A percentile compares a stretch with the other conserved stretches of the same genome.
phyloP scores from a whole-genome alignment of 805 yeast species.

The Yueomyces sinensis region DNA sequence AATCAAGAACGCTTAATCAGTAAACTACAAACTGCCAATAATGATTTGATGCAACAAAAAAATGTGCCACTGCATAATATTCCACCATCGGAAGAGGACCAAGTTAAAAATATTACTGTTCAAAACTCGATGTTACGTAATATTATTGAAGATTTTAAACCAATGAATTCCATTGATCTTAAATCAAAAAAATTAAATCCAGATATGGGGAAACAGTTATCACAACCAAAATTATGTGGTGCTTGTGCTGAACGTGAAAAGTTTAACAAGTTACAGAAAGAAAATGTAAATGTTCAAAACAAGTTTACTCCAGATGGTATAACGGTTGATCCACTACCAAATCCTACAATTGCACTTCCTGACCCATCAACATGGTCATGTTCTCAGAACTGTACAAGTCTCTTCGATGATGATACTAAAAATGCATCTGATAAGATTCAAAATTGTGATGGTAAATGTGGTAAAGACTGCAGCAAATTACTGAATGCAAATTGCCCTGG shows the following conservation, averaged over 20 bases:
- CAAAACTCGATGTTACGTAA: neutral
- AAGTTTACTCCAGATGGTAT: neutral
- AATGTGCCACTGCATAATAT: neutral
- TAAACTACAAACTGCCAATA: slow-evolving; percentile 25
- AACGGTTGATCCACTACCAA: neutral
- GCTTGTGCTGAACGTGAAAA: neutral
- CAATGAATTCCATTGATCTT: slow-evolving; percentile 46
- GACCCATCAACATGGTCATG: slow-evolving; percentile 1
- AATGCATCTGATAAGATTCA: neutral
- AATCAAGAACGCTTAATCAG: too few relatives aligned
- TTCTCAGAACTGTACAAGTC: slow-evolving; percentile 1
- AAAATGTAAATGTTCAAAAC: neutral
- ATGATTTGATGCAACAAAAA: neutral
- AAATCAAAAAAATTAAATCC: slow-evolving; percentile 1
- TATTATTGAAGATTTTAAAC: slow-evolving; percentile 33
- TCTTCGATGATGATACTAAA: neutral
- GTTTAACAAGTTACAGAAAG: neutral
- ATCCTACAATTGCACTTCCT: neutral
- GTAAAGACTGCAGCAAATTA: neutral
- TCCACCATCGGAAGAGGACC: neutral
- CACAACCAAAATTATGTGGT: neutral
- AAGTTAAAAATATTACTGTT: too few relatives aligned
- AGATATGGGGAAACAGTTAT: neutral
- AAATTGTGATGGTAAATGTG: neutral
- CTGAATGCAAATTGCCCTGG: neutral